A percentile compares a stretch with the other conserved stretches of the same genome.
Conservation (phyloP, 2,329 filamentous ascomycete genomes). For the Xylariaceae sp. region DNA sequence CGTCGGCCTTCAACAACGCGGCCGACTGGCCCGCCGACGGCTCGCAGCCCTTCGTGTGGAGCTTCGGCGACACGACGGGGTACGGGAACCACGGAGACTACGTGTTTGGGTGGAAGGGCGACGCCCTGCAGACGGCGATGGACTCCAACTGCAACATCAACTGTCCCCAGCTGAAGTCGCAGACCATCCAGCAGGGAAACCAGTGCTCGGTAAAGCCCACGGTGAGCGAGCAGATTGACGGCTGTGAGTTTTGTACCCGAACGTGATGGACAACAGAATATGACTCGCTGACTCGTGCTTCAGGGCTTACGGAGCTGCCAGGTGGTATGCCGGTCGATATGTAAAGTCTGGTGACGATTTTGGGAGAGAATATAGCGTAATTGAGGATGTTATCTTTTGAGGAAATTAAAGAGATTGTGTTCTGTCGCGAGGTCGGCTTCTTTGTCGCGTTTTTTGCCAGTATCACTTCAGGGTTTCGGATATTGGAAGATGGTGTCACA, state of each 20-base stretch:
- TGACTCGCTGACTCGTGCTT: not conserved
- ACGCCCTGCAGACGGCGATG: constrained; percentile 29
- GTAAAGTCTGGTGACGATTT: not conserved
- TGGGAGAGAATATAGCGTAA: too few species aligned
- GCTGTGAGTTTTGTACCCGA: constrained; percentile 25
- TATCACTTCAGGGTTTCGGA: too few species aligned
- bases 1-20: constrained; percentile 30
- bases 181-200: constrained; percentile 28
- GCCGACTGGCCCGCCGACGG: constrained; percentile 33
- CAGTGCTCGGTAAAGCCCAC: constrained; percentile 27
- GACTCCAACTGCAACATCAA: constrained; percentile 29
- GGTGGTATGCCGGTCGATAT: not conserved
- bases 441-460: too few species aligned
- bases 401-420: too few species aligned
- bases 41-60: constrained; percentile 30
- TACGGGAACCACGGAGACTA: constrained; percentile 33
- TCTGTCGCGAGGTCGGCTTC: too few species aligned
- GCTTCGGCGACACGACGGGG: constrained; percentile 28
- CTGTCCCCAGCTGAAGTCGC: constrained; percentile 27
- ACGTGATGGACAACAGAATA: not conserved
- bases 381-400: too few species aligned
- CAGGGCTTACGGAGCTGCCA: not conserved
- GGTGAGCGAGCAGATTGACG: constrained; percentile 28
- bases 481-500: too few species aligned
- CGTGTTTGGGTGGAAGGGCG: constrained; percentile 39